Percentiles rank a stretch among this genome's conserved stretches.
phyloP scores from a whole-genome alignment of 495 filamentous ascomycete genomes.

The Tuber calosporum region DNA sequence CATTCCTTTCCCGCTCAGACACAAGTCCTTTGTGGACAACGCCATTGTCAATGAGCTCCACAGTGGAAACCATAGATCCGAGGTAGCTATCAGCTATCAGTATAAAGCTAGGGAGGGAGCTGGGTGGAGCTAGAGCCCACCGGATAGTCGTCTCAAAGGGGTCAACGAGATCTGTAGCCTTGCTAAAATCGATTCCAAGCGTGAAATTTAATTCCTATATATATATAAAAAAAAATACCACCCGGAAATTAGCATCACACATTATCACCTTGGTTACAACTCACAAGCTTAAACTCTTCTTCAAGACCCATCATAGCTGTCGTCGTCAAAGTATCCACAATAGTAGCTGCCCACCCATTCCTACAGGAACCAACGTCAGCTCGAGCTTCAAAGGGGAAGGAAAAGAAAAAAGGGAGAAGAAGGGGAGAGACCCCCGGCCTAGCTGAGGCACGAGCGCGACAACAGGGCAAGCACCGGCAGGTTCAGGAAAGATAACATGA shows the following conservation, averaged over 20 bases:
- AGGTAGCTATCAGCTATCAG: conserved; percentile 35
- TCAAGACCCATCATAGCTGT: conserved; percentile 41
- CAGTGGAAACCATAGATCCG: conserved; percentile 37
- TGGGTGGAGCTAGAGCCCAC: conserved; percentile 6
- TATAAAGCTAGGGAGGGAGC: background rate
- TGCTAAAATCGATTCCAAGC: conserved; percentile 33
- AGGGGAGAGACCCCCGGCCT: background rate
- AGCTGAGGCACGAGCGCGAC: background rate
- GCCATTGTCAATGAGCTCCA: conserved; percentile 37
- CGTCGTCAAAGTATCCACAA: conserved; percentile 41
- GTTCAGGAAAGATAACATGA: background rate
- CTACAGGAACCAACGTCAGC: conserved; percentile 9
- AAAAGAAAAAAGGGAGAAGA: background rate
- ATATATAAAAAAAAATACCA: conserved; percentile 7
- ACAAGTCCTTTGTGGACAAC: conserved; percentile 20
- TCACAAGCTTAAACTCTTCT: conserved; percentile 39
- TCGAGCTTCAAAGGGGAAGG: background rate
- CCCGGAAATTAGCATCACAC: background rate
- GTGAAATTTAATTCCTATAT: conserved; percentile 38
- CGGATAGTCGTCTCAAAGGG: conserved; percentile 43
- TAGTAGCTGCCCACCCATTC: conserved; percentile 41
- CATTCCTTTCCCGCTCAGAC: conserved; percentile 24
- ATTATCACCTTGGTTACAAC: conserved; percentile 3
- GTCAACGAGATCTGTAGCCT: conserved; percentile 36
- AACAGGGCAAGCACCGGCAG: background rate